Conservation (phyloP, 2,329 filamentous ascomycete genomes). For the Trichophyton schoenleinii region DNA sequence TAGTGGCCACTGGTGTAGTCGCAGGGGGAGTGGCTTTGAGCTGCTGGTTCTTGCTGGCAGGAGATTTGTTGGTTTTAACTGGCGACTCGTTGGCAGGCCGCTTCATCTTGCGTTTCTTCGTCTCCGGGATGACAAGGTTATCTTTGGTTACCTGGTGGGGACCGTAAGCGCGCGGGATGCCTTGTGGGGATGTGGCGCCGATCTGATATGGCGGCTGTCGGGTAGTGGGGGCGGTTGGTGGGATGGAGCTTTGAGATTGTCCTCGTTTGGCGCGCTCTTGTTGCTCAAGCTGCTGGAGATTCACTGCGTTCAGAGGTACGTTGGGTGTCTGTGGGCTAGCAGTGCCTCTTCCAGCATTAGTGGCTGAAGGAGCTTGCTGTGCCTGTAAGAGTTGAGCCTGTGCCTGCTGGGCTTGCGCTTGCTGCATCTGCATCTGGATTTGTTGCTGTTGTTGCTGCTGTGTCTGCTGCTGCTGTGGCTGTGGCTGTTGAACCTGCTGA, state of each 20-base stretch:
- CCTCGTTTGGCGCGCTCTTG: constrained; percentile 34
- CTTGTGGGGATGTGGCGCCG: constrained; percentile 42
- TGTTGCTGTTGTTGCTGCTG: constrained; percentile 5
- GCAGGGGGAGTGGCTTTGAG: constrained; percentile 22
- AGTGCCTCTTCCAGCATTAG: constrained; percentile 16
- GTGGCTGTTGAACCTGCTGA: neutral
- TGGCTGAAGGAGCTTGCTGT: constrained; percentile 14
- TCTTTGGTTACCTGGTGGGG: constrained; percentile 42
- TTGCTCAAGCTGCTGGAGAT: constrained; percentile 36
- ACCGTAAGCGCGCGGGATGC: constrained; percentile 45
- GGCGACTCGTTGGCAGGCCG: constrained; percentile 23
- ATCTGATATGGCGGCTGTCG: constrained; percentile 42
- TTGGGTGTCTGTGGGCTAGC: constrained; percentile 16
- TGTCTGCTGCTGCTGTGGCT: constrained; percentile 1
- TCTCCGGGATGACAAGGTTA: constrained; percentile 45
- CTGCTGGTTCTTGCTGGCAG: constrained; percentile 18
- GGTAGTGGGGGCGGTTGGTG: constrained; percentile 36
- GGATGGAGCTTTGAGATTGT: constrained; percentile 29
- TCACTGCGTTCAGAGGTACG: constrained; percentile 32
- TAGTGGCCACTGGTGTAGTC: constrained; percentile 31
- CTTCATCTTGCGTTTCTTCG: constrained; percentile 46
- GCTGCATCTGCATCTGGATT: neutral
- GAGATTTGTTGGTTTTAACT: constrained; percentile 15
- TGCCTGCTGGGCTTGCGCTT: constrained; percentile 15
- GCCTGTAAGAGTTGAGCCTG: neutral